These are phyloP conservation scores for Annulohypoxylon nitens DNA, from an alignment of 495 filamentous ascomycete genomes.

Conservation along the genomic window DNA sequence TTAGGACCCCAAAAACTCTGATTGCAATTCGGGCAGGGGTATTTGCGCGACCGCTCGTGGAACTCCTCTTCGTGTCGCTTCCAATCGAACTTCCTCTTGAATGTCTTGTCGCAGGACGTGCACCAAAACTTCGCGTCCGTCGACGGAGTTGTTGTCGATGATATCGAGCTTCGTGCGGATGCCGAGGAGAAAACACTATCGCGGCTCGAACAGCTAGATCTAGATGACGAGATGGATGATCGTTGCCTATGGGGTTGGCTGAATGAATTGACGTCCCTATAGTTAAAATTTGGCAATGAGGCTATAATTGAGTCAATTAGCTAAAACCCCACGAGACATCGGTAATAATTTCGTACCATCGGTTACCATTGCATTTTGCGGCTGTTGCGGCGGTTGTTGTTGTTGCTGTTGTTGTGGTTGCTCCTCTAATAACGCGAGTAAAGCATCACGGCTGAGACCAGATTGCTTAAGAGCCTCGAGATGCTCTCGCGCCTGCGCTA, in stretches of 20 bases:
- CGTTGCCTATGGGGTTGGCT: constrained; percentile 45
- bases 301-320: constrained; percentile 23
- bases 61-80: constrained; percentile 67
- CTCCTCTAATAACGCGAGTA: constrained; percentile 49
- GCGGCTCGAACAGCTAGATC: constrained; percentile 57
- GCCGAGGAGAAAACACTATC: constrained; percentile 53
- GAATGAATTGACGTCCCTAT: constrained; percentile 48
- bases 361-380: constrained; percentile 31
- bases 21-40: constrained; percentile 64
- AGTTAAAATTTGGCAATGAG: constrained; percentile 47
- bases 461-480: constrained; percentile 52
- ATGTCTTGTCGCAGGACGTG: constrained; percentile 64
- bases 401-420: constrained; percentile 36
- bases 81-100: constrained; percentile 67
- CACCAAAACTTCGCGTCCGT: constrained; percentile 61
- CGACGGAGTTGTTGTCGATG: constrained; percentile 45
- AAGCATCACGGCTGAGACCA: constrained; percentile 47
- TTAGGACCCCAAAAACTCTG: constrained; percentile 65
- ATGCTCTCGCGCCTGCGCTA: constrained; percentile 50
- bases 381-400: constrained; percentile 14
- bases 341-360: constrained; percentile 42
- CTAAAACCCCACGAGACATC: neutral
- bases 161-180: constrained; percentile 57
- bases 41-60: constrained; percentile 65
- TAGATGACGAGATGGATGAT: constrained; percentile 60